phyloP scores from a whole-genome alignment of 331 rosid species.

The Quercus tomentella region DNA sequence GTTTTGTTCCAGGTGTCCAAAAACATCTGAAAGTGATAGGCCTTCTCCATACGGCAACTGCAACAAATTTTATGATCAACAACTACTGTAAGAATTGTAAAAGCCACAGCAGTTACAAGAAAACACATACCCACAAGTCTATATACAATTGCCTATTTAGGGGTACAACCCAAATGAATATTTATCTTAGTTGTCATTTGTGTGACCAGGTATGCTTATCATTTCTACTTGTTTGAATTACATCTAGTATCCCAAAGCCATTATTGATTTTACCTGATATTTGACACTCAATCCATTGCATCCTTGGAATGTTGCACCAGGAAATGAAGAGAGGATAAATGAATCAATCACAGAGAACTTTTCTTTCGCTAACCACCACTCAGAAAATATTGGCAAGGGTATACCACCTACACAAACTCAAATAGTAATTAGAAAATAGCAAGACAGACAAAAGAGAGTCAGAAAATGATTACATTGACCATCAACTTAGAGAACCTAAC shows the following conservation, averaged over 20 bases:
- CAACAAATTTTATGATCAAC: conserved; percentile 19
- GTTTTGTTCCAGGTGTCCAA: conserved; percentile 77
- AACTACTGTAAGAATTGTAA: conserved; percentile 3
- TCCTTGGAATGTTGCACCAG: conserved; percentile 58
- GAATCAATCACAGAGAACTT: conserved; percentile 77
- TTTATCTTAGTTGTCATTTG: not conserved
- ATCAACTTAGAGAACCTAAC: not conserved
- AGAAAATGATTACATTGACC: not conserved
- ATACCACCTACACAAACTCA: conserved; percentile 61
- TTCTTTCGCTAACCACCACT: conserved; percentile 93
- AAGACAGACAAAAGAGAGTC: conserved; percentile 1
- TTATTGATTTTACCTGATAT: conserved; percentile 64
- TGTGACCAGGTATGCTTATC: not conserved
- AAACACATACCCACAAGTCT: not conserved
- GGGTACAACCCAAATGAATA: not conserved
- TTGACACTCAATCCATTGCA: conserved; percentile 73
- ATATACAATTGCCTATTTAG: not conserved
- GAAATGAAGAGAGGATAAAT: conserved; percentile 72
- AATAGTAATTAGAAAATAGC: conserved; percentile 1
- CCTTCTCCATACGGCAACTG: conserved; percentile 70
- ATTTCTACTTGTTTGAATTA: not conserved
- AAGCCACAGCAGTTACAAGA: not conserved
- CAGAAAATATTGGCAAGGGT: conserved; percentile 85
- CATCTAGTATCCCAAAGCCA: not conserved
- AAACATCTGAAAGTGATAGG: conserved; percentile 81